These are phyloP conservation scores for Aureobasidium sp. DNA, from an alignment of 2,329 filamentous ascomycete species.

Conservation along the genomic window DNA sequence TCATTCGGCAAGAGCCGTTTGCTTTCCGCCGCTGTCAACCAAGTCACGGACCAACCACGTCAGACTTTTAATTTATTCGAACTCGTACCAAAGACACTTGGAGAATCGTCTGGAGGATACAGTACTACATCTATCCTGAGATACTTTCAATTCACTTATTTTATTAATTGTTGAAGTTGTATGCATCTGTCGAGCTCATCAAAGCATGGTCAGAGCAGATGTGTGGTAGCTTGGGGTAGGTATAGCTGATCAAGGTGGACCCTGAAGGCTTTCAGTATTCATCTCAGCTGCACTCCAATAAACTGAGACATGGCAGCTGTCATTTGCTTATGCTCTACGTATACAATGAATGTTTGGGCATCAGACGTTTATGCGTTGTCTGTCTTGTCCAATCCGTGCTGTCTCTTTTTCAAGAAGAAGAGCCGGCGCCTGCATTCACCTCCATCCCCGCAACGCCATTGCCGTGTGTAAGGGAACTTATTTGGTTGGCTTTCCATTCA, in stretches of 20 bases:
- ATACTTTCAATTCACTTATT: too few species aligned
- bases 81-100: not conserved
- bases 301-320: not conserved
- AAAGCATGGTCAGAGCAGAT: too few species aligned
- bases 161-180: too few species aligned
- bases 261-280: too few species aligned
- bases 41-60: not conserved
- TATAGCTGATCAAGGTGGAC: not conserved
- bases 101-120: not conserved
- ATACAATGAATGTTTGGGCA: not conserved
- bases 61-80: not conserved
- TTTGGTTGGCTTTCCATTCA: not conserved
- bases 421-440: not conserved
- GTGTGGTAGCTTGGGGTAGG: too few species aligned
- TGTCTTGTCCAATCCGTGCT: not conserved
- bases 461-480: not conserved
- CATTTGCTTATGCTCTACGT: not conserved
- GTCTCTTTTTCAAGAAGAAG: not conserved
- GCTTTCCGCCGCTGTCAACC: not conserved
- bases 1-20: not conserved
- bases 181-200: too few species aligned
- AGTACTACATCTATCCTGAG: not conserved
- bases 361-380: not conserved
- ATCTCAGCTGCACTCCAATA: not conserved
- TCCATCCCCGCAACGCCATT: not conserved